These are phyloP conservation scores for Rhynchospora tenuis DNA, from an alignment of 176 grass and related monocot genomes.

Conservation along the genomic window DNA sequence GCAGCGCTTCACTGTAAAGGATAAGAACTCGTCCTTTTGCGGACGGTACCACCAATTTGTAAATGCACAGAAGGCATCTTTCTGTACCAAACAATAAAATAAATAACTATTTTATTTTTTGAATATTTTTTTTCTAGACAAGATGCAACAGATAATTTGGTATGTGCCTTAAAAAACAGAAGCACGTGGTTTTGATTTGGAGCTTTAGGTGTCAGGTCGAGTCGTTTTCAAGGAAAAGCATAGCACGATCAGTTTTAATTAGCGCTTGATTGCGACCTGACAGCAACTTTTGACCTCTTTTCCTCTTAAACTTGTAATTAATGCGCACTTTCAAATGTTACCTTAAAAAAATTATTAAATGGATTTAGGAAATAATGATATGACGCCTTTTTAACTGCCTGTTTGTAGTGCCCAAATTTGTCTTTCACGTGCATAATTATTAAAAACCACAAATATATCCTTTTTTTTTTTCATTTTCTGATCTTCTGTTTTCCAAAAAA, in stretches of 20 bases:
- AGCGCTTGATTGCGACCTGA: neutral
- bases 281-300: neutral
- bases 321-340: neutral
- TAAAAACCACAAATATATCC: too few relatives aligned
- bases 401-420: neutral
- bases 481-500: too few relatives aligned
- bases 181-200: conserved; percentile 25
- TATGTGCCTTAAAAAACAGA: conserved; percentile 3
- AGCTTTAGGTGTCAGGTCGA: neutral
- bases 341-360: neutral
- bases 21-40: neutral
- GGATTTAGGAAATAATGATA: neutral
- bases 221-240: conserved; percentile 7
- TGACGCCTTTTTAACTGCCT: neutral
- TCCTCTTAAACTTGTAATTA: neutral
- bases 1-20: neutral
- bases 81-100: neutral
- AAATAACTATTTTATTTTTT: neutral
- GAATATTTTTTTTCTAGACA: neutral
- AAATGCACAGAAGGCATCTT: neutral
- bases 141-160: neutral
- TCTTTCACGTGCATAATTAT: neutral
- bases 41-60: neutral
- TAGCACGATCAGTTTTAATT: neutral
- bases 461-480: too few relatives aligned